Evolutionary conservation across 352 stramenopile genomes (phyloP), one percentile per base, ranked within the genome.

Genomic region (Phytophthora sansomeana): DNA sequence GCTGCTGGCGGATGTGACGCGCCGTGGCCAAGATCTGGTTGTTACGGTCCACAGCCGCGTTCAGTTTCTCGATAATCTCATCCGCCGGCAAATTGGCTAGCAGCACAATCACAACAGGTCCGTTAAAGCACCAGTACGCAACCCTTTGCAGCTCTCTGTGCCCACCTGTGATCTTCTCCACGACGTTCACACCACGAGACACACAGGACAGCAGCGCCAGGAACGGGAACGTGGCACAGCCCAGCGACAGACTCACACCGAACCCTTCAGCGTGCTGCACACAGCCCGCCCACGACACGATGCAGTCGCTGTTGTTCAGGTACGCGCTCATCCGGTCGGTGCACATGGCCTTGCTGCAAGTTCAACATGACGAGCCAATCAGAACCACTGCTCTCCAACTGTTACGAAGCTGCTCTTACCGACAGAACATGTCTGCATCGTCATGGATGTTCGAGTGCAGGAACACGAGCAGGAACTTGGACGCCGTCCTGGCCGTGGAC

Each of bases 401-500:
- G 30, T 68, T 28, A 2, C 1, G 36, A 24, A 21, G 14, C n/a
- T 43, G 55, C 53, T 66, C 68, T 56, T 74, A 90, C 83, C 81
- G 80, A 70, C 85, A 92, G 56, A 95, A 96, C 6, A 60, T 48
- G 53, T 90, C 72, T 21, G 86, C 81, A 38, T 94, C 83, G 46
- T 96, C 86, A 56, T 96, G 87, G 42, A 96, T 88, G 24, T 79
- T 91, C 63, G 85, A 96, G 70, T 96, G 87, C 53, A 96, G 59
- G 44, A 92, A 96, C 49, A 94, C 85, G 6, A 96, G 42, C 43
- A 96, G 59, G 46, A 96, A 96, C 73, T 96, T 95, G 66, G 81
- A 92, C 36, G 83, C 80, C 9, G 83, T 91, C 16, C 85, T 84
- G 7, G 87, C 85, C 0, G 85, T 91, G 3, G 80, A 91, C 63